Percentiles rank a stretch among this genome's conserved stretches.
Evolutionary conservation across 345 rosid species (phyloP).

Genomic region (Lagerstroemia speciosa): DNA sequence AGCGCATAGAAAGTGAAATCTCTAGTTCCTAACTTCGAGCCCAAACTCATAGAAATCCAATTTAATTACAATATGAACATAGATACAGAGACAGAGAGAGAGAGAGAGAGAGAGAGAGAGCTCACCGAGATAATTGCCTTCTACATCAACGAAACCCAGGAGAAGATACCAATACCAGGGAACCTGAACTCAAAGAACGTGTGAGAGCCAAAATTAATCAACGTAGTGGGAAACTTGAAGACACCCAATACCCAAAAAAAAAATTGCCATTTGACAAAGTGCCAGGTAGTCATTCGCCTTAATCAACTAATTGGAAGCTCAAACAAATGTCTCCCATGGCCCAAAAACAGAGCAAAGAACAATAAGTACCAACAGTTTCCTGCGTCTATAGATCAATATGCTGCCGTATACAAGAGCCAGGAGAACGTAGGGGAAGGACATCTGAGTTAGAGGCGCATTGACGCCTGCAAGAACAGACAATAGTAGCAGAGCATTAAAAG

Average conservation of each 20-base stretch:
- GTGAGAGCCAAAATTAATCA: not conserved
- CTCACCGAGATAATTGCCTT: slow-evolving; percentile 58
- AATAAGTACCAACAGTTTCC: slow-evolving; percentile 24
- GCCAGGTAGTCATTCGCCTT: not conserved
- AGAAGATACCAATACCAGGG: slow-evolving; percentile 51
- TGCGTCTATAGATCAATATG: slow-evolving; percentile 34
- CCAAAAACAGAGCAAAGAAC: not conserved
- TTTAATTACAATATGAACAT: not conserved
- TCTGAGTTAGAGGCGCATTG: slow-evolving; percentile 50
- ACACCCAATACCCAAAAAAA: not conserved
- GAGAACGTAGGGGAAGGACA: slow-evolving; percentile 27
- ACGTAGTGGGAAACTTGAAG: not conserved
- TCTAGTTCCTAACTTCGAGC: not conserved
- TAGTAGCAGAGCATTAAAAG: not conserved
- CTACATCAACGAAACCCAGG: slow-evolving; percentile 48
- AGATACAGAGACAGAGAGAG: not conserved
- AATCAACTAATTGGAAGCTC: not conserved
- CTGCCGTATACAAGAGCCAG: slow-evolving; percentile 44
- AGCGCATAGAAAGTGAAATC: no score
- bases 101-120: not conserved
- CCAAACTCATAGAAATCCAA: not conserved
- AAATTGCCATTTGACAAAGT: not conserved
- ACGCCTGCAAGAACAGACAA: slow-evolving; percentile 27
- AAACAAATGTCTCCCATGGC: not conserved
- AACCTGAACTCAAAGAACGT: not conserved